These are phyloP conservation scores for Blastobotrys aristatus DNA, from an alignment of 1,139 yeast genomes.

Conservation along the genomic window DNA sequence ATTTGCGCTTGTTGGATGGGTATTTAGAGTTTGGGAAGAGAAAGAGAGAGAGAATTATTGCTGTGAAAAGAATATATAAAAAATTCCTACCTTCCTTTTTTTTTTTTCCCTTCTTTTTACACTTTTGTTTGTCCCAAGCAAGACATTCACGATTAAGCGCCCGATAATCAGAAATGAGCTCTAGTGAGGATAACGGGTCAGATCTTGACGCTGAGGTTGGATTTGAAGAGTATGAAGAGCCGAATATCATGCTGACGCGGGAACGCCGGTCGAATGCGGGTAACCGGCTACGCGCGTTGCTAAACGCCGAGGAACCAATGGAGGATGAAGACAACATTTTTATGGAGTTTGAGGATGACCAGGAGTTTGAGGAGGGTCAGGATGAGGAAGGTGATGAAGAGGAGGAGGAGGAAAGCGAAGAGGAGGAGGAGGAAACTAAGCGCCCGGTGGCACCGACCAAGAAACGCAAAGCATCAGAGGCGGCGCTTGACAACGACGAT, in stretches of 20 bases:
- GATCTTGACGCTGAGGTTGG: constrained; percentile 11
- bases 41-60: background rate
- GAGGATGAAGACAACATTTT: constrained; percentile 61
- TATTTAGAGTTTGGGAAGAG: background rate
- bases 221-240: constrained; percentile 6
- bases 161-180: too few species aligned
- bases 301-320: constrained; percentile 58
- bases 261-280: constrained; percentile 88
- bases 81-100: background rate
- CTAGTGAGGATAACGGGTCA: constrained; percentile 3
- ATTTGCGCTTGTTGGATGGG: background rate
- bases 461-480: constrained; percentile 11
- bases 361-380: constrained; percentile 51
- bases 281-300: constrained; percentile 64
- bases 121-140: background rate
- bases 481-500: constrained; percentile 7
- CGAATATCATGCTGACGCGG: constrained; percentile 51
- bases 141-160: background rate
- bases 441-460: constrained; percentile 4
- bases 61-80: background rate
- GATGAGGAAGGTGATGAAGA: constrained; percentile 25
- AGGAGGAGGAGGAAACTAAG: constrained; percentile 23
- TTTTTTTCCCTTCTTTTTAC: background rate
- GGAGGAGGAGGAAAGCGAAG: constrained; percentile 20
- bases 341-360: constrained; percentile 81